These are phyloP conservation scores for Penicillium sp. DNA, from an alignment of 2,329 filamentous ascomycete species.

Conservation along the genomic window DNA sequence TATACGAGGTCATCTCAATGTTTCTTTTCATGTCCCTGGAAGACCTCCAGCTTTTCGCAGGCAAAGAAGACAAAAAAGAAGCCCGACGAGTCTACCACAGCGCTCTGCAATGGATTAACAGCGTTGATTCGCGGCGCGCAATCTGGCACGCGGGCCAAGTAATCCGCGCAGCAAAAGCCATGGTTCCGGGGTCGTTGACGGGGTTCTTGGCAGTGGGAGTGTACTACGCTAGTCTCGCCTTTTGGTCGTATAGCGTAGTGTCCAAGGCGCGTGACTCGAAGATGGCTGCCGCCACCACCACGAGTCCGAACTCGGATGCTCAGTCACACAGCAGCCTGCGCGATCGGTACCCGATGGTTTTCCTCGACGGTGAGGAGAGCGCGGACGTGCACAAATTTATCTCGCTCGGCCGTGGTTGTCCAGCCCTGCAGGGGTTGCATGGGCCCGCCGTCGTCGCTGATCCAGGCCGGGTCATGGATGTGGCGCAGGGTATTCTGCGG, in stretches of 20 bases:
- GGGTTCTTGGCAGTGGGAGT: conserved; percentile 72
- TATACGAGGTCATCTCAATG: conserved; percentile 40
- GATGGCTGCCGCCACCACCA: not conserved
- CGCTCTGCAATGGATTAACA: conserved; percentile 44
- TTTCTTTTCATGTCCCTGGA: conserved; percentile 50
- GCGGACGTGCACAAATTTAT: conserved; percentile 63
- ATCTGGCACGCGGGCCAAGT: conserved; percentile 73
- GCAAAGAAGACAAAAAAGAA: conserved; percentile 48
- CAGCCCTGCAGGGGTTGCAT: conserved; percentile 53
- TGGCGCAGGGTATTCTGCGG: conserved; percentile 62
- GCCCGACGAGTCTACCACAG: conserved; percentile 41
- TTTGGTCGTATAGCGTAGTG: conserved; percentile 73
- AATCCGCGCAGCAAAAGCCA: conserved; percentile 62
- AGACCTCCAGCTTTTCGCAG: conserved; percentile 50
- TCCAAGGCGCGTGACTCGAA: conserved; percentile 44
- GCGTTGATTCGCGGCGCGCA: conserved; percentile 45
- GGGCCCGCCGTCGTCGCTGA: conserved; percentile 54
- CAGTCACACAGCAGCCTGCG: not conserved
- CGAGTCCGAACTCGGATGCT: not conserved
- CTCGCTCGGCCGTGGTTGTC: conserved; percentile 58
- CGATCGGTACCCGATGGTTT: conserved; percentile 43
- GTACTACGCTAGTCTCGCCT: conserved; percentile 69
- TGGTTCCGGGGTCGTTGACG: conserved; percentile 60
- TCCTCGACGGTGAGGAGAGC: conserved; percentile 63
- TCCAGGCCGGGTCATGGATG: conserved; percentile 63